Percentiles rank a stretch among this genome's conserved stretches.
phyloP scores from a whole-genome alignment of 2,329 filamentous ascomycete species.

The Dothiorella sarmentorum region DNA sequence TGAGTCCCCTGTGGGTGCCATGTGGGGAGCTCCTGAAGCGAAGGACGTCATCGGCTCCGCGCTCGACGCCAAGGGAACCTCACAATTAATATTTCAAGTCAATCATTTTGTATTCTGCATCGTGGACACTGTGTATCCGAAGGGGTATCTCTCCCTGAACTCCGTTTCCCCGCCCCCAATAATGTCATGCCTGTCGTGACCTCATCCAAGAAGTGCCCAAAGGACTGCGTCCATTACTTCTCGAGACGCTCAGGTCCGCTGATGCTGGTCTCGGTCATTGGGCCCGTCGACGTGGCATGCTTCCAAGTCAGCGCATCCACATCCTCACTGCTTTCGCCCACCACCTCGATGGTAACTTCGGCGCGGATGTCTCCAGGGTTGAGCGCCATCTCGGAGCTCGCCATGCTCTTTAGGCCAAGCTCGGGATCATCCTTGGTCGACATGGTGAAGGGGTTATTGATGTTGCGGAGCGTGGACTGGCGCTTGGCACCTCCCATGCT shows the following conservation, averaged over 20 bases:
- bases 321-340: neutral
- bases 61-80: neutral
- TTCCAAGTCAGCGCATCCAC: neutral
- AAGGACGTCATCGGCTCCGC: constrained; percentile 16
- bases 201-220: neutral
- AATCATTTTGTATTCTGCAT: too few relatives aligned
- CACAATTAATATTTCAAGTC: neutral
- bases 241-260: constrained; percentile 1
- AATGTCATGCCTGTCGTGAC: neutral
- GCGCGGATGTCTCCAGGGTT: constrained; percentile 5
- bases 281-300: constrained; percentile 1
- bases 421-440: constrained; percentile 3
- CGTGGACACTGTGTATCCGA: neutral
- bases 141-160: neutral
- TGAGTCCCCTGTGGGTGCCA: neutral
- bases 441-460: neutral
- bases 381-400: constrained; percentile 4
- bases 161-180: neutral
- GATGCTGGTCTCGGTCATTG: constrained; percentile 8
- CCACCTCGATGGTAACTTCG: constrained; percentile 7
- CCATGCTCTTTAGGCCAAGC: neutral
- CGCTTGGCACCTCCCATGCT: too few relatives aligned
- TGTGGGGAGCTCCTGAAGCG: constrained; percentile 7
- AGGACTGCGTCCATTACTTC: neutral
- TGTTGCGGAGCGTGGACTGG: neutral